Evolutionary conservation across 2,329 filamentous ascomycete species (phyloP), one percentile per base, ranked within the genome.

Genomic region (Cercospora sp.): DNA sequence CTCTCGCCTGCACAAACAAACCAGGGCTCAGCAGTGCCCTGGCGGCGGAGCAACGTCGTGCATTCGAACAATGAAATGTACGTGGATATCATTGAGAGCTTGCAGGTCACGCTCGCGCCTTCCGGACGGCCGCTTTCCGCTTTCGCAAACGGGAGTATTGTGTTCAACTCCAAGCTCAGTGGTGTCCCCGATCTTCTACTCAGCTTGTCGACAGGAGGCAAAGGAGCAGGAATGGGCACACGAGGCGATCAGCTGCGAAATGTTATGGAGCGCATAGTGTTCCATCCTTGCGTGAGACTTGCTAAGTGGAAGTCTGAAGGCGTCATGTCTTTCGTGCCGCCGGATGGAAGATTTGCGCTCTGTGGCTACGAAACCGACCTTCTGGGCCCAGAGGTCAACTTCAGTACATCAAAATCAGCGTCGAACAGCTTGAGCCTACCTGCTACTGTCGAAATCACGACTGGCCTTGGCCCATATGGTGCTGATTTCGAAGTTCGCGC

Each of bases 1-100:
- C 57, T 70, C 9, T 45, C 68, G 18, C 73, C 63, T 28, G 71
- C 73, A 30, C 70, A 75, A 60, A 75, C 67, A 16, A 71, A 67
- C 42, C 74, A 75, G 61, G 76, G 75, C 26, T 76, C 85, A 77
- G 83, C 88, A 2, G 87, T 98, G 48, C 94, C 94, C 1, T 99
- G 95, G 95, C 88, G 95, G 69, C 86, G 93, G 69, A 89, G 92
- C 45, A 97, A 97, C 75, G 95, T 99, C 63, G 87, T 94, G 16
- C 95, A 99, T 79, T 98, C 94, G 3, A 96, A 92, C 65, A 99
- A 98, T 80, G 95, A 99, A 80, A 85, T 99, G 73, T 98, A 98
- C 78, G 94, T 97, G 66, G 95, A 99, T 78, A 89, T 99, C 12
- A 89, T 99, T 69, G 95, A 99, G 82, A 93, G 92, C 1, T 84